Evolutionary conservation across 2,329 filamentous ascomycete genomes (phyloP).

Genomic region (Exophiala sp.): DNA sequence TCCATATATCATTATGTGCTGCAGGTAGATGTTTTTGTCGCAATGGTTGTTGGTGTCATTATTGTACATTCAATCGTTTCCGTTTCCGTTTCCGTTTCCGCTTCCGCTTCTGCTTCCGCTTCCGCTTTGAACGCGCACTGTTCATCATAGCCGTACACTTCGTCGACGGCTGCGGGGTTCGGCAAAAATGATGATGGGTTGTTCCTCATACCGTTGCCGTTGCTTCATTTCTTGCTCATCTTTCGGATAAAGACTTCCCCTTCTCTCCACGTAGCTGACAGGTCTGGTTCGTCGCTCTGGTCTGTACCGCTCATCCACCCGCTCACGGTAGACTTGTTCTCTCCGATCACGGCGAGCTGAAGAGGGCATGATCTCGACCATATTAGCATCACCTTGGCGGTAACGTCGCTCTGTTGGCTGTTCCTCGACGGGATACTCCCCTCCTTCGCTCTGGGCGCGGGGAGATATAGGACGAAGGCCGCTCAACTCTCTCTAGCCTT

Average conservation of each 20-base stretch:
- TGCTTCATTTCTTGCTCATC: conserved; percentile 19
- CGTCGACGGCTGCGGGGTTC: conserved; percentile 18
- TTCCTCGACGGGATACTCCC: conserved; percentile 10
- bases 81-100: conserved; percentile 1
- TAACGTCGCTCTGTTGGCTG: conserved; percentile 13
- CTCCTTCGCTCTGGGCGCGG: conserved; percentile 2
- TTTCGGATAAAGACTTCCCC: conserved; percentile 19
- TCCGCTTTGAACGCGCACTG: conserved; percentile 2
- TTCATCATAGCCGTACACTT: conserved; percentile 12
- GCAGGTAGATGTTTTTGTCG: conserved; percentile 8
- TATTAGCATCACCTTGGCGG: conserved; percentile 5
- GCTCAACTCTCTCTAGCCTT: conserved; percentile 7
- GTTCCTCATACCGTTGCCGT: conserved; percentile 15
- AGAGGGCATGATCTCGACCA: conserved; percentile 20
- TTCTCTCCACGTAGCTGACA: conserved; percentile 14
- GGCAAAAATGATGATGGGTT: conserved; percentile 23
- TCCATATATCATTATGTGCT: conserved; percentile 6
- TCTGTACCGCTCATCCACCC: conserved; percentile 8
- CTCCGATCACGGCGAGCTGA: conserved; percentile 11
- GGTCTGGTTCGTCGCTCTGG: conserved; percentile 12
- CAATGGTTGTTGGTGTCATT: conserved; percentile 13
- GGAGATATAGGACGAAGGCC: conserved; percentile 4
- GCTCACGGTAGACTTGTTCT: conserved; percentile 15
- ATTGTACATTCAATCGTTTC: conserved; percentile 12
- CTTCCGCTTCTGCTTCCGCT: background rate